Conservation (phyloP, 2,329 filamentous ascomycete genomes). For the Alternaria arbusti region DNA sequence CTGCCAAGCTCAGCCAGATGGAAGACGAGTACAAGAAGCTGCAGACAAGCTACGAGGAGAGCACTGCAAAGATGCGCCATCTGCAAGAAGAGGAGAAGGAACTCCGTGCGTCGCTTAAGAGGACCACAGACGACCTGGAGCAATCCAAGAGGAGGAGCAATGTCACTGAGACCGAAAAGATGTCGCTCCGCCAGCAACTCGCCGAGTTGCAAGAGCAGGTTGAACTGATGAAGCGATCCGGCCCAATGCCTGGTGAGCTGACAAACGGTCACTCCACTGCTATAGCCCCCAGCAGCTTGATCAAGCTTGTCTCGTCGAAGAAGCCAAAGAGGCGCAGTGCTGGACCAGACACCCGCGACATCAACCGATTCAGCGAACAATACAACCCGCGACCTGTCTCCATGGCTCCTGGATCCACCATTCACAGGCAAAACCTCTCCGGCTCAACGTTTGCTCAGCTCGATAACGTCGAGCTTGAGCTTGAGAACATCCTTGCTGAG, state of each 20-base stretch:
- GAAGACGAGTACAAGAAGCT: constrained; percentile 95
- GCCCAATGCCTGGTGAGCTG: constrained; percentile 72
- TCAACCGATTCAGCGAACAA: constrained; percentile 87
- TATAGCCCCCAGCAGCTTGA: constrained; percentile 70
- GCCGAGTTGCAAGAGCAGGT: constrained; percentile 90
- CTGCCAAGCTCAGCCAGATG: constrained; percentile 86
- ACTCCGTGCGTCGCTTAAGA: constrained; percentile 80
- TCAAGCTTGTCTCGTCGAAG: constrained; percentile 96
- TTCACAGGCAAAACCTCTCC: constrained; percentile 73
- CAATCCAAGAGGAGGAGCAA: constrained; percentile 75
- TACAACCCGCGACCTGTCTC: constrained; percentile 96
- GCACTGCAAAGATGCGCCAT: constrained; percentile 85
- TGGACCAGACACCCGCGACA: constrained; percentile 80
- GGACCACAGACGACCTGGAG: constrained; percentile 82
- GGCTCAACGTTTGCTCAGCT: constrained; percentile 79
- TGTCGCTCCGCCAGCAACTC: constrained; percentile 84
- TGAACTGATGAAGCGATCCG: constrained; percentile 80
- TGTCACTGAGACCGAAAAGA: constrained; percentile 83
- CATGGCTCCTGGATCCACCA: constrained; percentile 77
- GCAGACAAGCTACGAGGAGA: constrained; percentile 88
- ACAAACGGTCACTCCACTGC: constrained; percentile 66
- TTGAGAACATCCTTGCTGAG: constrained; percentile 91
- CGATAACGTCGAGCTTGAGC: constrained; percentile 93
- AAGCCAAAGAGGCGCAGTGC: constrained; percentile 95
- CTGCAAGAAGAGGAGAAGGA: constrained; percentile 93